Base-by-base conservation (phyloP, 2,329 filamentous ascomycete species). In the Biscogniauxia mediterranea region DNA sequence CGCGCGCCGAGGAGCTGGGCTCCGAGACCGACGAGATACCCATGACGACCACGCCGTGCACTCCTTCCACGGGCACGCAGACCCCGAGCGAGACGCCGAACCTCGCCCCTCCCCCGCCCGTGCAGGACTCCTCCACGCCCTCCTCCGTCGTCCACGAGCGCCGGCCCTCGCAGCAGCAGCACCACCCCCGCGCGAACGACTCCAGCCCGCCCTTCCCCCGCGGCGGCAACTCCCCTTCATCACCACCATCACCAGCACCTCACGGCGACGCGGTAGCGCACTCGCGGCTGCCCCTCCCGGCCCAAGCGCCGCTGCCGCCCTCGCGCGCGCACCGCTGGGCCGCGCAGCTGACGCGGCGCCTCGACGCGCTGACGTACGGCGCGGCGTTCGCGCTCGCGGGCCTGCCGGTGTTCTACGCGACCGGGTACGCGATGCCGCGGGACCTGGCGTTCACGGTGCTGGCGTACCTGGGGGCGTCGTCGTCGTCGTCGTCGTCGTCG, bases 381-480 rank as follows among this genome's bases (percentile, higher is more conserved):
- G 9, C 69, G 1, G 50, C 85, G 0, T 80, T 86, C 64, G 53
- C 85, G 32, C 74, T 83, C 55, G 68, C 83, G 8, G 85, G 85
- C 0, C 64, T 86, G 0, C 84, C 85, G 0, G 69, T 85, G 1
- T 86, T 85, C 71, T 87, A 83, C 68, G 70, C 73, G 4, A 76
- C 75, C 0, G 79, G 78, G 17, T 88, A 87, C 70, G 79, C 78
- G 17, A 81, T 82, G 80, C 79, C 80, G 1, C 66, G 78, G 15
- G 80, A 83, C 26, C 71, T 81, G 0, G 67, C 71, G 32, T 64
- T 86, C 66, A 84, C 80, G 60, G 67, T 85, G 6, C 76, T 88
- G 2, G 72, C 79, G 53, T 88, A 84, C 73, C 79, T 83, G 58
- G 71, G 74, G 5, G 82, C 84, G 17, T 71, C 81, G 55, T 75